Evolutionary conservation across 129 eudicot genomes (phyloP), one percentile per base, ranked within the genome.

Genomic region (Flaveria sonorensis): DNA sequence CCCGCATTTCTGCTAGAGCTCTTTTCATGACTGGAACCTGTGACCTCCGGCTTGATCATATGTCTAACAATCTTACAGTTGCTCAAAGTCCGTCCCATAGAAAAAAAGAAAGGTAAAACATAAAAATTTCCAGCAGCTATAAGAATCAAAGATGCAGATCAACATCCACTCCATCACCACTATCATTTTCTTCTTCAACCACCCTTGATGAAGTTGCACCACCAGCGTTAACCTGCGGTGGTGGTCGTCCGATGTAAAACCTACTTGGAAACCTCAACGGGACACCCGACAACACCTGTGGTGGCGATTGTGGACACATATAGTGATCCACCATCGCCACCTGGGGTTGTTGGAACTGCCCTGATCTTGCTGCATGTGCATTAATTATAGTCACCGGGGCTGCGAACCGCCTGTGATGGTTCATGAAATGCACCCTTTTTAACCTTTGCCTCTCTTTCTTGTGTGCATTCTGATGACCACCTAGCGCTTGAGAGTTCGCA

Each of bases 401-500:
- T 47, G 85, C 88, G 24, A 86, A 81, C 71, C 83, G 84, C 59
- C 77, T 83, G 65, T 80, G 79, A 19, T 80, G 87, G 39, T 79
- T 69, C 48, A 73, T 65, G 73, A 85, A 87, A 70, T 89, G 95
- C 67, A 86, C 84, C 76, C 85, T 71, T 75, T 85, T 92, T 56
- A 82, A 75, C 63, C 90, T 79, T 36, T 83, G 92, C 42, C 97
- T 61, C 73, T 92, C 97, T 83, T 87, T 92, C 87, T 85, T 92
- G 83, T 92, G 97, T 19, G 97, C 97, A 71, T 92, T 92, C 20
- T 92, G 95, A 51, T 92, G 97, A 26, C 97, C 97, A 19, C 97
- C 97, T 65, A 92, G 77, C 24, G 97, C 97, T 70, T 92, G 97
- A 26, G 97, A 92, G 68, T 89, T 92, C 10, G 88, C 81, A 10